Conservation (phyloP, 2,329 filamentous ascomycete species). For the Pseudocercospora vitis region DNA sequence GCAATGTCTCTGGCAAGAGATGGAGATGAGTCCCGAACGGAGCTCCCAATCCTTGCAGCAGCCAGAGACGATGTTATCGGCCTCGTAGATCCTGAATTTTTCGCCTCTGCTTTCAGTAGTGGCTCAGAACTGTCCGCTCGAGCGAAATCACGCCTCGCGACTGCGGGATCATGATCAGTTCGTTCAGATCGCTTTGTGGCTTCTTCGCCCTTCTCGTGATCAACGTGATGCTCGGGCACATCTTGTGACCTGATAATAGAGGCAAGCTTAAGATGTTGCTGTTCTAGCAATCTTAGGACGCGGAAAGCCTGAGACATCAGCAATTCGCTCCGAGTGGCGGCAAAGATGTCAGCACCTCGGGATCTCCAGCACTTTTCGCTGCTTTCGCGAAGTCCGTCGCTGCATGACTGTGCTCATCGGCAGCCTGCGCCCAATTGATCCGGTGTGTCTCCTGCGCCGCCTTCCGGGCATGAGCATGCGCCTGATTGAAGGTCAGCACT, state of each 20-base stretch:
- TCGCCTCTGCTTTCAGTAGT: not conserved
- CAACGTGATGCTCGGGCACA: constrained; percentile 9
- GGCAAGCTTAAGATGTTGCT: constrained; percentile 82
- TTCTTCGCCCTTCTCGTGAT: not conserved
- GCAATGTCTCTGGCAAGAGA: constrained; percentile 43
- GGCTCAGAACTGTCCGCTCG: constrained; percentile 28
- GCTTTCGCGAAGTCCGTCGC: constrained; percentile 86
- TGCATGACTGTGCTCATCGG: constrained; percentile 83
- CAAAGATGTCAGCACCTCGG: constrained; percentile 46
- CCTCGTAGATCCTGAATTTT: constrained; percentile 4
- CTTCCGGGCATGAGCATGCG: constrained; percentile 84
- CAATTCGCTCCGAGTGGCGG: not conserved
- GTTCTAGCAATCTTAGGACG: constrained; percentile 79
- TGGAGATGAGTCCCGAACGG: constrained; percentile 37
- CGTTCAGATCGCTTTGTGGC: not conserved
- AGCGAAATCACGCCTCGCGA: constrained; percentile 50
- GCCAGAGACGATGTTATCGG: constrained; percentile 29
- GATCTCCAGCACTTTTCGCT: constrained; percentile 67
- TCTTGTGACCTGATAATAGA: constrained; percentile 72
- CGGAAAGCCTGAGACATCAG: constrained; percentile 69
- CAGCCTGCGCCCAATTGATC: constrained; percentile 74
- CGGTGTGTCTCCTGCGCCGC: constrained; percentile 71
- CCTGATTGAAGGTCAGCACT: constrained; percentile 51
- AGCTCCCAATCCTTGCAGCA: constrained; percentile 28
- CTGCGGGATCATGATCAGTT: constrained; percentile 11